Conservation (phyloP, 441 rosid genomes). For the Dalechampia spathulata region DNA sequence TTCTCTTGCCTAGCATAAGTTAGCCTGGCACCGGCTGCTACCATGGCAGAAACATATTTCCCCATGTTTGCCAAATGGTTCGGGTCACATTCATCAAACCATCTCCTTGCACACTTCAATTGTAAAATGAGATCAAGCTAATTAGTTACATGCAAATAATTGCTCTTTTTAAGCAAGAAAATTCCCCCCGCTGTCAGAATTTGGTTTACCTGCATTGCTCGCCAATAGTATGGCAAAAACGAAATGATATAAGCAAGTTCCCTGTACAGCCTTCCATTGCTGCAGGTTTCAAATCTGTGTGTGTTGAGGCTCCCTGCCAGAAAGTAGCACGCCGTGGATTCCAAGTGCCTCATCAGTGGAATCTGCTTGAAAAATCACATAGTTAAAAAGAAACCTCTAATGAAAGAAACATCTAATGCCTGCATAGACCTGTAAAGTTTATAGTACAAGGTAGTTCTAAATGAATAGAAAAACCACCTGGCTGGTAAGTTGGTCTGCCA, state of each 20-base stretch:
- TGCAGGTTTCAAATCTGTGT: conserved; percentile 65
- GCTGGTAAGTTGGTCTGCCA: conserved; percentile 98
- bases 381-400: too few species aligned
- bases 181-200: too few species aligned
- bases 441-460: too few species aligned
- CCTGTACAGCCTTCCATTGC: conserved; percentile 53
- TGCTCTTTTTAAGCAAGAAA: not conserved
- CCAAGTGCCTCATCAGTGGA: conserved; percentile 80
- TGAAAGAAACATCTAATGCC: too few species aligned
- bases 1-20: conserved; percentile 55
- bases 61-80: conserved; percentile 91
- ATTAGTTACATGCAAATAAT: not conserved
- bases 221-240: conserved; percentile 90
- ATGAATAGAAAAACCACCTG: conserved; percentile 66
- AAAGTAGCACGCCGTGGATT: conserved; percentile 83
- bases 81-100: conserved; percentile 73
- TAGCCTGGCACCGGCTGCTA: conserved; percentile 84
- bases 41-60: conserved; percentile 94
- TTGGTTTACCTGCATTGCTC: conserved; percentile 98
- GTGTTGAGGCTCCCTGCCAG: conserved; percentile 70
- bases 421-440: too few species aligned
- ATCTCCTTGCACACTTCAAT: conserved; percentile 94
- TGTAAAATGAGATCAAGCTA: not conserved
- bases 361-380: conserved; percentile 52
- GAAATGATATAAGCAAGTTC: conserved; percentile 82